phyloP scores from a whole-genome alignment of 352 stramenopile genomes.

The Pythium sp. region DNA sequence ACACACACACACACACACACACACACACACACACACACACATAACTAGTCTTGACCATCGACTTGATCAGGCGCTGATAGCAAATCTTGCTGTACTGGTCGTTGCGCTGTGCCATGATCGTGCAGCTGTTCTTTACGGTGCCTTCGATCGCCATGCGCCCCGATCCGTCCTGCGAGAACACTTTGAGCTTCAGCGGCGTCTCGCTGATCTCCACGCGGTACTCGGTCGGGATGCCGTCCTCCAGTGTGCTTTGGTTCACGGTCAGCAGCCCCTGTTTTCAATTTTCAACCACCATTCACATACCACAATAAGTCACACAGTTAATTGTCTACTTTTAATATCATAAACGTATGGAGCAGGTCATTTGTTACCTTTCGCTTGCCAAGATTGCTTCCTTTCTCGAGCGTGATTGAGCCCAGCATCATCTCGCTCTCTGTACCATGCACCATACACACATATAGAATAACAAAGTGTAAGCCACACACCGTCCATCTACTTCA shows the following conservation, averaged over 20 bases:
- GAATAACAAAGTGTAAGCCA: conserved; percentile 5
- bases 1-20: too few species aligned
- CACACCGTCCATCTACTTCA: too few species aligned
- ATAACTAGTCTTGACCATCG: conserved; percentile 83
- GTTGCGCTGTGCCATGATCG: conserved; percentile 80
- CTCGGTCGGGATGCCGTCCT: conserved; percentile 76
- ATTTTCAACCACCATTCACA: conserved; percentile 4
- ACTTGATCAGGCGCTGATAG: conserved; percentile 83
- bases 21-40: too few species aligned
- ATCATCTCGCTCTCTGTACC: conserved; percentile 76
- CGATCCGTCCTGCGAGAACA: conserved; percentile 83
- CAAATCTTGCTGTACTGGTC: conserved; percentile 85
- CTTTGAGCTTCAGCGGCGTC: conserved; percentile 77
- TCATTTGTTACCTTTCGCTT: conserved; percentile 56
- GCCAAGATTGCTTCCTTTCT: conserved; percentile 67
- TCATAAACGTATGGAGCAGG: background rate
- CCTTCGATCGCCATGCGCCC: conserved; percentile 86
- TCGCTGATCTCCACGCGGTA: conserved; percentile 79
- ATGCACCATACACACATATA: conserved; percentile 8
- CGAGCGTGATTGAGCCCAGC: conserved; percentile 81
- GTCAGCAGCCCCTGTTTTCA: conserved; percentile 58
- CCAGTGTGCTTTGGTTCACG: conserved; percentile 73
- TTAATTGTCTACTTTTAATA: background rate
- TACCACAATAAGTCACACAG: background rate
- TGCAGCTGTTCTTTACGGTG: conserved; percentile 84